phyloP scores from a whole-genome alignment of 257 asterid genomes.

The Solanum bukasovii region DNA sequence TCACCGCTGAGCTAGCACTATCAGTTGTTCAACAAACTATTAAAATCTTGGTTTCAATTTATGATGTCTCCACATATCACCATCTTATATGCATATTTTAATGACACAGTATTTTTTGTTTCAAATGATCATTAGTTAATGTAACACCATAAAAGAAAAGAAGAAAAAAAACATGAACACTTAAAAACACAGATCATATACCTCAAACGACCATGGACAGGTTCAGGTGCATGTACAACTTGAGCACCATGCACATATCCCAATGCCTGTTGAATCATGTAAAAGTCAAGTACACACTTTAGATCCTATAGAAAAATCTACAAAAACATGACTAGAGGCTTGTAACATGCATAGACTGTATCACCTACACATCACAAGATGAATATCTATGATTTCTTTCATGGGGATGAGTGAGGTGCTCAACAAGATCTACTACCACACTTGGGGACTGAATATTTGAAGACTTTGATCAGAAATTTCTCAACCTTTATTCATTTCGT shows the following conservation, averaged over 20 bases:
- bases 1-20: neutral
- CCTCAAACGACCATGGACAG: constrained; percentile 98
- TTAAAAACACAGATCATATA: neutral
- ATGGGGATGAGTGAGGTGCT: neutral
- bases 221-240: constrained; percentile 75
- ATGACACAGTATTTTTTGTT: neutral
- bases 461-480: neutral
- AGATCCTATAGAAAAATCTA: neutral
- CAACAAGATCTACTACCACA: neutral
- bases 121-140: neutral
- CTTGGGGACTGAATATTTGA: neutral
- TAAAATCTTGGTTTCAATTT: neutral
- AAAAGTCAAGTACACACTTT: neutral
- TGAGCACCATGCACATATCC: constrained; percentile 93
- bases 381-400: neutral
- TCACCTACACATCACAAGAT: neutral
- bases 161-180: neutral
- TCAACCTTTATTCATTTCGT: neutral
- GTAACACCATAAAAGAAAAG: neutral
- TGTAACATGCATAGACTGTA: neutral
- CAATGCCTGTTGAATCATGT: constrained; percentile 51
- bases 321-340: neutral
- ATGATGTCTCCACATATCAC: neutral
- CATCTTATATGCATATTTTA: neutral
- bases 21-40: neutral